Conservation (phyloP, 768 basidiomycete genomes). For the Calocybe indica region DNA sequence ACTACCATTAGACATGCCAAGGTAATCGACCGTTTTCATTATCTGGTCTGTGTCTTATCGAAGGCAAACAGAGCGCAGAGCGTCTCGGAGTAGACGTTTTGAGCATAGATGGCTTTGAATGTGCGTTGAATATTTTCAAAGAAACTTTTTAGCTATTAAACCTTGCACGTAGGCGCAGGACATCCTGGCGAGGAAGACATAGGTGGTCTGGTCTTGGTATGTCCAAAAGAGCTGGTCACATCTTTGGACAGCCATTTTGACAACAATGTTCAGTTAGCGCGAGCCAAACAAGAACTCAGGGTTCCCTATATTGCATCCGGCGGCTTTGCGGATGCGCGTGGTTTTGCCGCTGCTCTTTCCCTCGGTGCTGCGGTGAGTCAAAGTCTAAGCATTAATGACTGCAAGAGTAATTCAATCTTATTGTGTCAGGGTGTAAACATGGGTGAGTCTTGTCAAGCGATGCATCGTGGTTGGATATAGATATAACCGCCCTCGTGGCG, state of each 20-base stretch:
- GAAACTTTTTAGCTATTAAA: constrained; percentile 2
- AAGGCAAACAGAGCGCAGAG: constrained; percentile 42
- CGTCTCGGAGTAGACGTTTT: constrained; percentile 79
- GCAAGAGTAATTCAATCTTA: neutral
- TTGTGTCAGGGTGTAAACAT: constrained; percentile 73
- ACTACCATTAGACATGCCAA: constrained; percentile 83
- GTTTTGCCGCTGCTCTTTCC: constrained; percentile 75
- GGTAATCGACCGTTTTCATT: constrained; percentile 28
- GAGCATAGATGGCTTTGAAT: constrained; percentile 91
- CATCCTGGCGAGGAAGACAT: constrained; percentile 96
- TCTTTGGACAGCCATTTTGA: neutral
- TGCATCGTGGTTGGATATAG: neutral
- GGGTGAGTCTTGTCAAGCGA: constrained; percentile 33
- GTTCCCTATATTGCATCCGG: constrained; percentile 89
- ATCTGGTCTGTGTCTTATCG: neutral
- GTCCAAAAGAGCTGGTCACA: constrained; percentile 2
- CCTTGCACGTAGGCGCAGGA: constrained; percentile 61
- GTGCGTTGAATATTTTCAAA: constrained; percentile 30
- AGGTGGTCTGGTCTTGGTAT: constrained; percentile 76
- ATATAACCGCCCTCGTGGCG: neutral
- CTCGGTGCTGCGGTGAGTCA: constrained; percentile 71
- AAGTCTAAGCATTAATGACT: neutral
- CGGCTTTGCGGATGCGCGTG: constrained; percentile 83
- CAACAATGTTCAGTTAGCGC: constrained; percentile 56
- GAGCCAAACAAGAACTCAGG: constrained; percentile 78